Evolutionary conservation across 805 yeast species (phyloP), one percentile per base, ranked within the genome.

Genomic region (Pichia cephalocereana): DNA sequence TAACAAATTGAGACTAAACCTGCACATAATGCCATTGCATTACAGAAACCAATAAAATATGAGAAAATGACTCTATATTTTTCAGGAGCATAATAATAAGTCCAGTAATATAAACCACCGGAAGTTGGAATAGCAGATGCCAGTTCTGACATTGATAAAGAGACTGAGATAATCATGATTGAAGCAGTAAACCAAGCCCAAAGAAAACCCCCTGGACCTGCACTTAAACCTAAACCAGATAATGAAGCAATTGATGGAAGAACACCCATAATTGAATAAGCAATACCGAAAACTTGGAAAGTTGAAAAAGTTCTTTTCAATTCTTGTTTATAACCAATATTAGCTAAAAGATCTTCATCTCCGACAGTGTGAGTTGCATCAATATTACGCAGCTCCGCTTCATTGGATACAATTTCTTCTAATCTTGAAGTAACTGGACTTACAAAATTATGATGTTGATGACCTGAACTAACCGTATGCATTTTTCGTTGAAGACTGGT

Each of bases 131-230:
- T 75, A 1, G 88, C 76, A 37, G 82, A 74, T 1, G 83, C 86
- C 52, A 82, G 63, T 56, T 82, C 83, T 7, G 85, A 71, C 80
- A 84, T 76, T 17, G 83, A 70, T 8, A 75, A 52, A 17, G 87
- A 88, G n/a, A 80, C 73, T 10, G 70, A 58, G 47, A 81, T 58
- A 48, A 83, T 79, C 55, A 80, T 77, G 11, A 69, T 50, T 6
- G 80, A 72, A 34, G 86, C 72, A 15, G 79, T 57, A 43, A 80
- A 63, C 90, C 90, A 83, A 44, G 86, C 83, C 89, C 89, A 83
- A 4, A 81, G 70, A 52, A 80, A 70, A 4, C 82, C 78, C 14
- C 72, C 79, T 0, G 85, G 79, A 6, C 88, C 88, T 0, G 82
- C 79, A 37, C 75, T 63, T 15, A 82, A 66, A 23, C 82, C 82